phyloP scores from a whole-genome alignment of 192 early-diverging fungal genomes.

The Gonapodya prolifera region DNA sequence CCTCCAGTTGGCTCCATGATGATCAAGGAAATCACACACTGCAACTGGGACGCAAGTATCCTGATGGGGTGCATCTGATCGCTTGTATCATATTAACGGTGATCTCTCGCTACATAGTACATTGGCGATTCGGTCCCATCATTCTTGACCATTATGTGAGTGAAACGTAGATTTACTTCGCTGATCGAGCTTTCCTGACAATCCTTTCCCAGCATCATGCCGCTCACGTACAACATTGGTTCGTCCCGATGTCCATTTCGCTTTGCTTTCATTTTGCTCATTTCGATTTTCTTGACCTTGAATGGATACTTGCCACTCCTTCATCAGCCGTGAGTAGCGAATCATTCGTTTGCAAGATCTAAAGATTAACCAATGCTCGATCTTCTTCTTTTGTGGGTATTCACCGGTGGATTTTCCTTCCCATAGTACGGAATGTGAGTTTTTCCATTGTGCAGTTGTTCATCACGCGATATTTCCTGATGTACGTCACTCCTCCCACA shows the following conservation, averaged over 20 bases:
- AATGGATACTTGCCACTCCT: too few relatives aligned
- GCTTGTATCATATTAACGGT: background rate
- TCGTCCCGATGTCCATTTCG: background rate
- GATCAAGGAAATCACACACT: slow-evolving; percentile 41
- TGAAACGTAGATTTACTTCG: background rate
- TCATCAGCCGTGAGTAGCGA: too few relatives aligned
- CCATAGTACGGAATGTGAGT: background rate
- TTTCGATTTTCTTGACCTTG: too few relatives aligned
- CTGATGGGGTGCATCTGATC: slow-evolving; percentile 49
- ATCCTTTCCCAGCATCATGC: slow-evolving; percentile 34
- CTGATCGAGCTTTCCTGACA: background rate
- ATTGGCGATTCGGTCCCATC: slow-evolving; percentile 43
- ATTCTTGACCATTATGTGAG: slow-evolving; percentile 50
- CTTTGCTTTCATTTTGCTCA: background rate
- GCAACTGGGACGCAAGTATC: slow-evolving; percentile 42
- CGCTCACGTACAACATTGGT: slow-evolving; percentile 46
- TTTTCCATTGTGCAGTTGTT: background rate
- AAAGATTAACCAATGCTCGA: background rate
- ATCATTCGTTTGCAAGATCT: background rate
- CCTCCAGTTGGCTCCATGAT: slow-evolving; percentile 61
- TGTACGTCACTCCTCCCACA: slow-evolving; percentile 54
- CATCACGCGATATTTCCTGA: background rate
- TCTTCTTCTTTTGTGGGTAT: background rate
- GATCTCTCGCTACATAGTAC: background rate
- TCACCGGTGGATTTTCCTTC: background rate